Percentiles rank a stretch among this genome's conserved stretches.
Conservation (phyloP, 305 asterid genomes). For the Lippia alba region DNA sequence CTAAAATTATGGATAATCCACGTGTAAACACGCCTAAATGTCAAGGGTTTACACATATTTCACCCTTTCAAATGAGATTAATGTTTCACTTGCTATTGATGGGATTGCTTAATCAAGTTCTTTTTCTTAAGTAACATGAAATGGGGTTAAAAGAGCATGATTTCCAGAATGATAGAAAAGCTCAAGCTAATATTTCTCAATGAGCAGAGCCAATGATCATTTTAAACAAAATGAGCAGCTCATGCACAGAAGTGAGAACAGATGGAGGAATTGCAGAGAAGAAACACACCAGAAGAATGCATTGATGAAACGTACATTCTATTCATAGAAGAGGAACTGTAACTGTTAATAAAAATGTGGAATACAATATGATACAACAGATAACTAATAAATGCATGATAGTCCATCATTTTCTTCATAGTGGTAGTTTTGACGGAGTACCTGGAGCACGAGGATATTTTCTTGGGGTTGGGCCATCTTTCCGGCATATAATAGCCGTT, state of each 20-base stretch:
- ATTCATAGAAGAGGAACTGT: conserved; percentile 21
- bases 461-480: conserved; percentile 77
- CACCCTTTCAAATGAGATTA: background rate
- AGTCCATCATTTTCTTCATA: conserved; percentile 45
- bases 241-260: conserved; percentile 9
- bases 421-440: conserved; percentile 82
- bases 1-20: too few species aligned
- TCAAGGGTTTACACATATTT: too few species aligned
- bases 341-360: conserved; percentile 1
- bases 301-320: conserved; percentile 22
- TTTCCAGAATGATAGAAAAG: too few species aligned
- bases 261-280: background rate
- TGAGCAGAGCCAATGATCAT: background rate
- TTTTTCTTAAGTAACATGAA: background rate
- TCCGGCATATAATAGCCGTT: conserved; percentile 81
- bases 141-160: background rate
- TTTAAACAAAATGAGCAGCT: background rate
- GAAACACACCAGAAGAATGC: background rate
- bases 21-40: too few species aligned
- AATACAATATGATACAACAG: conserved; percentile 7
- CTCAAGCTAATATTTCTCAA: too few species aligned
- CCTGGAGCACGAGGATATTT: conserved; percentile 91
- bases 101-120: background rate
- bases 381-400: conserved; percentile 19
- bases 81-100: background rate